Evolutionary conservation across 2,329 filamentous ascomycete genomes (phyloP).

Genomic region (Allantophomopsis lycopodina): DNA sequence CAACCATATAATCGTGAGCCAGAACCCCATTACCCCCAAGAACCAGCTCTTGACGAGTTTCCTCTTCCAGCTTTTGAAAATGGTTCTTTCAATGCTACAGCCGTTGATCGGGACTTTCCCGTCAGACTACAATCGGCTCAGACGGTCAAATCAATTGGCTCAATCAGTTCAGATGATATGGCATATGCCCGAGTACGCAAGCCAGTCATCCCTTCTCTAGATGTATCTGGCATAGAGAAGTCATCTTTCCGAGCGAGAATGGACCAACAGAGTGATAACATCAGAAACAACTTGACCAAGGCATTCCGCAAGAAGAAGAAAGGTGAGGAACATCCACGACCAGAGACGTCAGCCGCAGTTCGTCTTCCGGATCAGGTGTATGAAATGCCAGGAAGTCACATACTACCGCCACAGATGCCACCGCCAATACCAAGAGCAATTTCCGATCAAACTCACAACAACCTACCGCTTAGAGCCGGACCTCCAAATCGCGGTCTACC

Average conservation of each 20-base stretch:
- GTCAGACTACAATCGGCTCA: not conserved
- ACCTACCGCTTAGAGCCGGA: not conserved
- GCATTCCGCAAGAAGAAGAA: conserved; percentile 37
- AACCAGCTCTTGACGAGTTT: not conserved
- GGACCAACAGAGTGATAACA: conserved; percentile 40
- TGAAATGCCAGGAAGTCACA: not conserved
- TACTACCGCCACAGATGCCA: not conserved
- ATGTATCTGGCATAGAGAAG: conserved; percentile 39
- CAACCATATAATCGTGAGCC: conserved; percentile 1
- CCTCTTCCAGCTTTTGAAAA: not conserved
- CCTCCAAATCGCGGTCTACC: conserved; percentile 30
- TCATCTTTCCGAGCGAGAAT: conserved; percentile 36
- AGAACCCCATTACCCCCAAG: not conserved
- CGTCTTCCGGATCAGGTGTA: not conserved
- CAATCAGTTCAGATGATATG: conserved; percentile 5
- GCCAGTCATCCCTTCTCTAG: conserved; percentile 12
- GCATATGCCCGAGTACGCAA: conserved; percentile 9
- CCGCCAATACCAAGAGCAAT: conserved; percentile 1
- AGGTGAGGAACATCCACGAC: conserved; percentile 3
- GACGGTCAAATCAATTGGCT: not conserved
- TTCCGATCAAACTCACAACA: not conserved
- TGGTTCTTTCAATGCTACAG: not conserved
- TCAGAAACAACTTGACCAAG: conserved; percentile 37
- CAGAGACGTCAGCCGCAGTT: conserved; percentile 5
- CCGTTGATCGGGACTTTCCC: not conserved